Conservation (phyloP, 129 eudicot genomes). For the Apium graveolens region DNA sequence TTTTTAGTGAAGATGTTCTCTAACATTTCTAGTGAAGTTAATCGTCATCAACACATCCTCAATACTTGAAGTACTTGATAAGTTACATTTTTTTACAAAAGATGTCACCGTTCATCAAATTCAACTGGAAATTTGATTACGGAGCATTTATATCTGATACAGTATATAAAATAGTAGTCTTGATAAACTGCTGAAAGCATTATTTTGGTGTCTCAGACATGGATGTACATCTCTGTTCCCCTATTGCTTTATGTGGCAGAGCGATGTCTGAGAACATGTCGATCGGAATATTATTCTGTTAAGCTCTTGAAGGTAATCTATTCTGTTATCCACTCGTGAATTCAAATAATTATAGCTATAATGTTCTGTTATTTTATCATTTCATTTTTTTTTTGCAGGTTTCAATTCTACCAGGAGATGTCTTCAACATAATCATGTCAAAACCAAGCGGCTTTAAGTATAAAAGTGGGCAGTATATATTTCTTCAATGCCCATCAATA, state of each 20-base stretch:
- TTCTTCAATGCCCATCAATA: slow-evolving; percentile 83
- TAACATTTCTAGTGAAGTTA: neutral
- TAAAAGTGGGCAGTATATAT: slow-evolving; percentile 91
- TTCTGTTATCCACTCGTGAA: neutral
- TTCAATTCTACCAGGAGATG: slow-evolving; percentile 81
- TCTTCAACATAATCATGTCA: slow-evolving; percentile 72
- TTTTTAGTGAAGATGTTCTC: neutral
- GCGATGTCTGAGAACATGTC: slow-evolving; percentile 65
- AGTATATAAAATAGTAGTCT: neutral
- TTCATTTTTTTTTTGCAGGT: slow-evolving; percentile 35
- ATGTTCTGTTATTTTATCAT: neutral
- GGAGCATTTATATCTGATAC: neutral
- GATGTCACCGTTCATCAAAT: neutral
- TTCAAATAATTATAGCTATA: neutral
- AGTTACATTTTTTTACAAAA: neutral
- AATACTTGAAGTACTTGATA: neutral
- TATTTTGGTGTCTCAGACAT: slow-evolving; percentile 46
- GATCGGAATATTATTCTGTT: slow-evolving; percentile 67
- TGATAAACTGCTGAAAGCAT: slow-evolving; percentile 8
- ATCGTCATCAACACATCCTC: neutral
- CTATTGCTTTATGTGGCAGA: slow-evolving; percentile 64
- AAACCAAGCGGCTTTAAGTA: slow-evolving; percentile 89
- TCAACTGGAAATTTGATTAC: neutral
- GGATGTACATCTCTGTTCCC: slow-evolving; percentile 95
- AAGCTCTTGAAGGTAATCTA: slow-evolving; percentile 70